Conservation (phyloP, 345 rosid species). For the Aethionema arabicum region DNA sequence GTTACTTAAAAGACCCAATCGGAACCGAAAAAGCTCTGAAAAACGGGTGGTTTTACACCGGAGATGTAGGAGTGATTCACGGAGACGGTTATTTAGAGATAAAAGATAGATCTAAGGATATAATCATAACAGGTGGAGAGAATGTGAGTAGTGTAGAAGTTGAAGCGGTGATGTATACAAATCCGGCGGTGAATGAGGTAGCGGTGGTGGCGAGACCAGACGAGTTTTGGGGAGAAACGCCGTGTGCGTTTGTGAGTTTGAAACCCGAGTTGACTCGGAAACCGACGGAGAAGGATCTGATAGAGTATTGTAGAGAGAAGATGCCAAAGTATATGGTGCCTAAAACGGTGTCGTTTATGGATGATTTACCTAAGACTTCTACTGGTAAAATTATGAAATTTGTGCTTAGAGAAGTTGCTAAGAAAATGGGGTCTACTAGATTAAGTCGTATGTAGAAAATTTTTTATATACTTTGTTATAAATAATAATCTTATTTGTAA, state of each 20-base stretch:
- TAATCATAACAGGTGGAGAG: conserved; percentile 85
- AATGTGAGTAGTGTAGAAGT: conserved; percentile 77
- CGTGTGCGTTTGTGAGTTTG: conserved; percentile 56
- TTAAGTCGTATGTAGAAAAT: conserved; percentile 41
- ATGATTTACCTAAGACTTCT: conserved; percentile 63
- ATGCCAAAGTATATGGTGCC: conserved; percentile 71
- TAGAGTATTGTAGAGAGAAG: conserved; percentile 44
- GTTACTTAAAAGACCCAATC: conserved; percentile 62
- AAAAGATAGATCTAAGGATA: conserved; percentile 73
- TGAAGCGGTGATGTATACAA: conserved; percentile 61
- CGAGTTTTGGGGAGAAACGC: conserved; percentile 82
- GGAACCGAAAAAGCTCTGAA: conserved; percentile 52
- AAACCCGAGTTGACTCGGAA: conserved; percentile 45
- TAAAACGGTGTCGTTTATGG: conserved; percentile 51
- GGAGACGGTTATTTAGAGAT: conserved; percentile 68
- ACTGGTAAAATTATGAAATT: conserved; percentile 64
- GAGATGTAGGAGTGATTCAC: conserved; percentile 75
- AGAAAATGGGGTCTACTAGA: conserved; percentile 38
- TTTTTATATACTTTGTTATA: not conserved
- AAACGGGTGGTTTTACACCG: conserved; percentile 66
- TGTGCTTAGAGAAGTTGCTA: conserved; percentile 45
- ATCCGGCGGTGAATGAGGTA: conserved; percentile 66
- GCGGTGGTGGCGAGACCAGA: conserved; percentile 87
- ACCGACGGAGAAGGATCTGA: conserved; percentile 36
- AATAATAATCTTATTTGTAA: not conserved